Percentiles rank a stretch among this genome's conserved stretches.
Conservation (phyloP, 768 basidiomycete genomes). For the Russula griseocarnosa region DNA sequence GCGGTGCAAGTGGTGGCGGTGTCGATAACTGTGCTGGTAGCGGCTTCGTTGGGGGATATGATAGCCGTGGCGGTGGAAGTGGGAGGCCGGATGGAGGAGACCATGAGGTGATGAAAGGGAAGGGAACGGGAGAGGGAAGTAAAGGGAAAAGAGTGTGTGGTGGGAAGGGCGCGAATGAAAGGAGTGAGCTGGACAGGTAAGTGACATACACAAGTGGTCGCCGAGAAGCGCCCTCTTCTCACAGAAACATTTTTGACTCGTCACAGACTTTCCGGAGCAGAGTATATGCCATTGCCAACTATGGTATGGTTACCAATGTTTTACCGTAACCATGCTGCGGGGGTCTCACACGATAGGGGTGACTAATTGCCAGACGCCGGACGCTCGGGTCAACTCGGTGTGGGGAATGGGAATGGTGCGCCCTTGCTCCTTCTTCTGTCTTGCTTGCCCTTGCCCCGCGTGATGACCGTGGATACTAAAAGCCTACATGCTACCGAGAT, state of each 20-base stretch:
- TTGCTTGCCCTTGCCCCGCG: not conserved
- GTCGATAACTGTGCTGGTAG: not conserved
- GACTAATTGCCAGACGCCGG: not conserved
- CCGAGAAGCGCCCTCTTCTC: not conserved
- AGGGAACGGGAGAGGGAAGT: not conserved
- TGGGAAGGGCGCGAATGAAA: not conserved
- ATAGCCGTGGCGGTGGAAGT: not conserved
- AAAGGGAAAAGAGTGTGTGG: not conserved
- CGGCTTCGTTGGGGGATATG: not conserved
- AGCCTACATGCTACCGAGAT: slow-evolving; percentile 47
- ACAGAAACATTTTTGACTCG: slow-evolving; percentile 1
- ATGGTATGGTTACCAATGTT: not conserved
- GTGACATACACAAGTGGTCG: not conserved
- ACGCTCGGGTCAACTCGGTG: not conserved
- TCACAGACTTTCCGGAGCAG: not conserved
- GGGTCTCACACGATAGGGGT: not conserved
- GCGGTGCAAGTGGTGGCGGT: not conserved
- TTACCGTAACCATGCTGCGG: not conserved
- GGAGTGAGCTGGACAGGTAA: not conserved
- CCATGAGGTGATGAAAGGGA: not conserved
- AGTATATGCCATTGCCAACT: not conserved
- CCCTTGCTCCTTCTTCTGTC: not conserved
- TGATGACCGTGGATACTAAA: not conserved
- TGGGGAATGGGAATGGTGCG: too few species aligned
- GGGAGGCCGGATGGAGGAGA: not conserved